Base-by-base conservation (phyloP, 2,329 filamentous ascomycete species). In the Fusarium lateritium region DNA sequence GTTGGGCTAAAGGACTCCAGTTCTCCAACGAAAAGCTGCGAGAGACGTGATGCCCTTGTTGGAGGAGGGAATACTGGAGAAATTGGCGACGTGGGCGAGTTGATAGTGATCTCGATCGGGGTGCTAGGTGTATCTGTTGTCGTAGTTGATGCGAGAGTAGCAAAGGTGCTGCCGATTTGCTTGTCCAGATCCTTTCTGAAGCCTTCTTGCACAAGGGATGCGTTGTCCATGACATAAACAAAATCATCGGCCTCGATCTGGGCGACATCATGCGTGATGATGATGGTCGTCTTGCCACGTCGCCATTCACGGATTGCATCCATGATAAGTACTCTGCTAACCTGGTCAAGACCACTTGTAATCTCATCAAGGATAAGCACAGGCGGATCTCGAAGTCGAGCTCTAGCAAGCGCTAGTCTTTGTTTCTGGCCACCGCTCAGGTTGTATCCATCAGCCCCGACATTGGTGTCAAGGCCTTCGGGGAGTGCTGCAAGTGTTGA, bases 401-500 rank as follows among this genome's bases (percentile, higher is more conserved):
- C 93, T 67, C 94, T 86, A 2, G 94, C 94, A 34, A 98, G 83
- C 1, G 92, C 92, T 47, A 98, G 83, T 53, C 93, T 86, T 77
- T 98, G 94, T 62, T 86, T 90, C 79, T 98, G 94, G 0, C 95
- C 95, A 10, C 94, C 94, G 68, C 94, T 97, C 40, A 98, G 82
- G 5, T 87, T 85, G 34, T 86, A 87, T 0, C 92, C 92, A n/a
- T 89, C 88, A 0, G 84, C 78, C 1, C 93, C 93, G 8, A 97
- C 85, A 3, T 86, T 74, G 0, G 94, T 97, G 19, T 94, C 83
- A 1, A 95, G 79, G 0, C 93, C 93, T 2, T 90, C 73, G 0
- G 93, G 91, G 50, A 98, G 84, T 24, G 83, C 82, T 1, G 83
- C 77, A 13, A 98, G 83, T 1, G 91, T 92, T 2, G 88, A 85